Evolutionary conservation across 495 filamentous ascomycete species (phyloP).

Genomic region (Recurvomyces mirabilis): DNA sequence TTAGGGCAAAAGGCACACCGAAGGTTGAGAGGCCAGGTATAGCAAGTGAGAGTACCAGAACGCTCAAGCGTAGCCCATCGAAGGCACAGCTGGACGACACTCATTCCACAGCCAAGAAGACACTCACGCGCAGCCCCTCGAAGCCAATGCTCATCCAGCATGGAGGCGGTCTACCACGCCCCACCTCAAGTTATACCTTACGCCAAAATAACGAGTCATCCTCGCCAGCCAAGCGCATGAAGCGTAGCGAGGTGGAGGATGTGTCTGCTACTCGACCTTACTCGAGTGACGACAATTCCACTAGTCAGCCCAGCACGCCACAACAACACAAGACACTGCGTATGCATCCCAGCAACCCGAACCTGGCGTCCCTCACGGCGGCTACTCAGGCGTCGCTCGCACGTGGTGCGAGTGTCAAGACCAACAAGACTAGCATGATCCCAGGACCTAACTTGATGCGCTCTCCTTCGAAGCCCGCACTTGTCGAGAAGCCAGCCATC

Average conservation of each 20-base stretch:
- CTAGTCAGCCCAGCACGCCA: constrained; percentile 32
- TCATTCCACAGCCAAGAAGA: constrained; percentile 2
- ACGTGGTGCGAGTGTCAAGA: constrained; percentile 50
- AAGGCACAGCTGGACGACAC: constrained; percentile 58
- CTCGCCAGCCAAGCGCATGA: constrained; percentile 52
- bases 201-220: constrained; percentile 3
- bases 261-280: constrained; percentile 43
- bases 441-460: constrained; percentile 38
- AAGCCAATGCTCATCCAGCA: constrained; percentile 33
- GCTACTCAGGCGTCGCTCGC: constrained; percentile 72
- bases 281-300: constrained; percentile 37
- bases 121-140: constrained; percentile 24
- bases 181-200: constrained; percentile 29
- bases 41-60: constrained; percentile 29
- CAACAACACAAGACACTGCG: constrained; percentile 27
- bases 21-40: constrained; percentile 32
- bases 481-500: constrained; percentile 3
- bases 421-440: constrained; percentile 42
- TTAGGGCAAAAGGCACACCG: constrained; percentile 39
- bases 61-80: constrained; percentile 64
- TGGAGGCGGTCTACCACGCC: constrained; percentile 22
- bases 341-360: constrained; percentile 28
- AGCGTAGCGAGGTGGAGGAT: constrained; percentile 48
- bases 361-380: constrained; percentile 47
- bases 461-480: constrained; percentile 5